Evolutionary conservation across 805 yeast genomes (phyloP).

Genomic region (Debaryomyces tyrocola): DNA sequence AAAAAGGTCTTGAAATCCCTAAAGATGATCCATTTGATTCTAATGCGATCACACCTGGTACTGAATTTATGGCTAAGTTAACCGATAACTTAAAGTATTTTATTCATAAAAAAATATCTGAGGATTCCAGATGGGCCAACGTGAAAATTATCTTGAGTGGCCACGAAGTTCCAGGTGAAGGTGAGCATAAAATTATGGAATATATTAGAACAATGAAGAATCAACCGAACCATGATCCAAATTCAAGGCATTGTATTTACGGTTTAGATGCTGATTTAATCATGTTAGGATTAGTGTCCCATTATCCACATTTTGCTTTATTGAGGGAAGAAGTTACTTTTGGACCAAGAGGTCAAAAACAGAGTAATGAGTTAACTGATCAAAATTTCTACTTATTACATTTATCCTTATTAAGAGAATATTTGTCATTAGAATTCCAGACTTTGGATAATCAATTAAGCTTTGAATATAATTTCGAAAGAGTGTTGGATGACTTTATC

Average conservation of each 20-base stretch:
- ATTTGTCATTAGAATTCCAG: conserved; percentile 79
- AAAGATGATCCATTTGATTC: conserved; percentile 87
- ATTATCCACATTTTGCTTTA: conserved; percentile 93
- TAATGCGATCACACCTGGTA: conserved; percentile 94
- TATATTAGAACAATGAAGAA: conserved; percentile 78
- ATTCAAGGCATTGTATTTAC: conserved; percentile 88
- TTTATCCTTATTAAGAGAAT: conserved; percentile 85
- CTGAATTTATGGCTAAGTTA: conserved; percentile 91
- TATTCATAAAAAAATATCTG: conserved; percentile 82
- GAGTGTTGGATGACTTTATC: conserved; percentile 88
- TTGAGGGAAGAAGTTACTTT: conserved; percentile 94
- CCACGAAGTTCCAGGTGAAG: conserved; percentile 98
- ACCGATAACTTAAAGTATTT: conserved; percentile 81
- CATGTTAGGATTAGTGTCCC: conserved; percentile 87
- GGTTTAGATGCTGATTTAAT: conserved; percentile 96
- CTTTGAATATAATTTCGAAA: conserved; percentile 81
- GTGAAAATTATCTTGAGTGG: conserved; percentile 80
- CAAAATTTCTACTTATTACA: conserved; percentile 85
- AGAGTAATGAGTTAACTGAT: conserved; percentile 56
- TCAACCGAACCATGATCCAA: conserved; percentile 70
- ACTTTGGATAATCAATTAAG: conserved; percentile 62
- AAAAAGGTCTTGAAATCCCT: conserved; percentile 72
- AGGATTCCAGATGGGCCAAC: conserved; percentile 83
- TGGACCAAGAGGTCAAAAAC: conserved; percentile 52
- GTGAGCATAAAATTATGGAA: conserved; percentile 97